Evolutionary conservation across 129 eudicot genomes (phyloP).

Genomic region (Chrysanthemum lavandulifolium): DNA sequence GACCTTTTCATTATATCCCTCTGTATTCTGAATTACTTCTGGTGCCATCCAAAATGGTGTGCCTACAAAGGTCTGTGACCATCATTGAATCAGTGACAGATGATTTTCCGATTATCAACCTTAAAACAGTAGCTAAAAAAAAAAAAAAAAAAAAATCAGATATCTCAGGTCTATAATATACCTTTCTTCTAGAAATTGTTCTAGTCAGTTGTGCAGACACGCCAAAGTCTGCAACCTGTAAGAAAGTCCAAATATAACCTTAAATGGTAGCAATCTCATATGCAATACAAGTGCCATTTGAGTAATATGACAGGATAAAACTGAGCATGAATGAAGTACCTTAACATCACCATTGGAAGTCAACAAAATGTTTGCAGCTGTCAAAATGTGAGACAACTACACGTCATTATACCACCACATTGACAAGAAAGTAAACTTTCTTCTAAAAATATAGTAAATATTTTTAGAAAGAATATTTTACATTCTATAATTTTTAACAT

Average conservation of each 20-base stretch:
- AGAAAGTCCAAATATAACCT: conserved; percentile 8
- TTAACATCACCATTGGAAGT: conserved; percentile 96
- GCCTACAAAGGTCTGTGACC: conserved; percentile 93
- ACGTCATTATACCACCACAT: conserved; percentile 25
- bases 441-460: background rate
- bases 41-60: conserved; percentile 99
- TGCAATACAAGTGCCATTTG: background rate
- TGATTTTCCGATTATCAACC: background rate
- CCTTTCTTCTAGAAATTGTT: conserved; percentile 97
- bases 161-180: conserved; percentile 17
- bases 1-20: conserved; percentile 97
- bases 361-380: conserved; percentile 97
- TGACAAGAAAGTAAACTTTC: conserved; percentile 6
- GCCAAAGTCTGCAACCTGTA: conserved; percentile 95
- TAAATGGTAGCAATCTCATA: conserved; percentile 18
- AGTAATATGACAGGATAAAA: conserved; percentile 5
- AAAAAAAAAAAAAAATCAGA: background rate
- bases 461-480: background rate
- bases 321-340: conserved; percentile 44
- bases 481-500: background rate
- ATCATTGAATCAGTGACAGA: conserved; percentile 38
- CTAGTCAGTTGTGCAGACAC: conserved; percentile 91
- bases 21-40: conserved; percentile 96
- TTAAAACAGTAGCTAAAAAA: background rate
- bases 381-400: conserved; percentile 28